Base-by-base conservation (phyloP, 495 filamentous ascomycete species). In the Hypoxylon intermedium region DNA sequence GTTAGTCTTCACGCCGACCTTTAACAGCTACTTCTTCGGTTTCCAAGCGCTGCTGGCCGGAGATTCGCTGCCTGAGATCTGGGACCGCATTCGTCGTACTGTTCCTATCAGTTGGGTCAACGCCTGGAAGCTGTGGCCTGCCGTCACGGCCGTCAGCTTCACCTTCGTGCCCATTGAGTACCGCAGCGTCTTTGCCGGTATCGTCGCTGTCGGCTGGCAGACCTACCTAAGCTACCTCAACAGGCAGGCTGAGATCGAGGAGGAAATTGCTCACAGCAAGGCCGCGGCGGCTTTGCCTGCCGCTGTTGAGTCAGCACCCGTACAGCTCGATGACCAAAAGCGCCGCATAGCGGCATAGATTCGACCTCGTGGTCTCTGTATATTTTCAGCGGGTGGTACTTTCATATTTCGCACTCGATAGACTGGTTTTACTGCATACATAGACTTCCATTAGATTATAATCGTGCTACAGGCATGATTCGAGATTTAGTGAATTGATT, bases 21-120 rank as follows among this genome's bases (percentile, higher is more conserved):
- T 97, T 79, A 95, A 93, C 70, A 85, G 80, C 20, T 96, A 94
- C 73, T 97, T 97, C 79, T 97, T 97, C 78, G 86, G 88, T 44
- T 82, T 92, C 77, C 93, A 97, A 69, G 81, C 81, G 12, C 62
- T 88, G 69, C 61, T 84, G 75, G 66, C 84, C 75, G 71, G 84
- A 60, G 87, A 86, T 5, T 77, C 78, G 2, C 59, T 85, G 0
- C 71, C 75, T 21, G 86, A 90, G 57, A 84, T 86, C 5, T 83
- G 79, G 71, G 85, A 89, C 59, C 87, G 87, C 34, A 79, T 97
- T 48, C 83, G 80, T 67, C 74, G 85, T 52, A 93, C 92, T 2
- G 86, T 96, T 7, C 92, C 92, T 5, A 77, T 81, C 28, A 91
- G 87, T 68, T 85, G 87, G 53, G 67, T 84, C 64, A 97, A 96